These are phyloP conservation scores for Lenwebbia sp. DNA, from an alignment of 345 rosid genomes.

Conservation along the genomic window DNA sequence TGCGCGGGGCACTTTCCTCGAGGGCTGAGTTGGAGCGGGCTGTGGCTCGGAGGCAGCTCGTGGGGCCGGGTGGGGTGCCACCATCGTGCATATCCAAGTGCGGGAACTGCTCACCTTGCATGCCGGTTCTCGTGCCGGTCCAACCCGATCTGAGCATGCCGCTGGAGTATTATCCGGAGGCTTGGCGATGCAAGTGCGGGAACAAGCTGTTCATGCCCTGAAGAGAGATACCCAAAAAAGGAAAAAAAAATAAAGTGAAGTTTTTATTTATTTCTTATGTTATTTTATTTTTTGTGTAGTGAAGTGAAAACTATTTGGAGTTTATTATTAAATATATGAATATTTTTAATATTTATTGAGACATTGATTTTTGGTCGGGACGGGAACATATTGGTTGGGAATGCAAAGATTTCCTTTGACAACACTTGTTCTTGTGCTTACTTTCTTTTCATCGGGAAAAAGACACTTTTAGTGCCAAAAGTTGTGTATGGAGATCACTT, in stretches of 20 bases:
- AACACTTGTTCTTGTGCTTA: background rate
- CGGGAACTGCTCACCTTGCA: constrained; percentile 70
- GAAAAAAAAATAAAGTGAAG: background rate
- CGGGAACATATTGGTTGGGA: background rate
- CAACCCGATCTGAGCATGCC: constrained; percentile 61
- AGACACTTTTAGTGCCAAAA: no score
- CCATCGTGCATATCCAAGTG: constrained; percentile 90
- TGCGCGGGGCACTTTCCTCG: background rate
- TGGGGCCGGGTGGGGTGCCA: constrained; percentile 54
- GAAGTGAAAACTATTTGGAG: background rate
- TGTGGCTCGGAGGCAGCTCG: constrained; percentile 22
- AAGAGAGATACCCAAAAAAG: background rate
- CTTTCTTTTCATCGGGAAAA: background rate
- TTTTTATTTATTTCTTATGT: background rate
- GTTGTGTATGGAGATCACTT: no score
- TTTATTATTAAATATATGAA: background rate
- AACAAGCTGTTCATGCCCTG: constrained; percentile 72
- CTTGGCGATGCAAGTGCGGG: constrained; percentile 98
- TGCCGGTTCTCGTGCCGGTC: constrained; percentile 79
- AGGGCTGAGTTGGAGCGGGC: background rate
- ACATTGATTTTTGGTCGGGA: background rate
- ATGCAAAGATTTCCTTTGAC: background rate
- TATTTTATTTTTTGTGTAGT: background rate
- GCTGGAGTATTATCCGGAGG: constrained; percentile 92
- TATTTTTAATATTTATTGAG: background rate